Evolutionary conservation across 371 early-diverging fungal genomes (phyloP), one percentile per base, ranked within the genome.

Genomic region (Mucor saturninus): DNA sequence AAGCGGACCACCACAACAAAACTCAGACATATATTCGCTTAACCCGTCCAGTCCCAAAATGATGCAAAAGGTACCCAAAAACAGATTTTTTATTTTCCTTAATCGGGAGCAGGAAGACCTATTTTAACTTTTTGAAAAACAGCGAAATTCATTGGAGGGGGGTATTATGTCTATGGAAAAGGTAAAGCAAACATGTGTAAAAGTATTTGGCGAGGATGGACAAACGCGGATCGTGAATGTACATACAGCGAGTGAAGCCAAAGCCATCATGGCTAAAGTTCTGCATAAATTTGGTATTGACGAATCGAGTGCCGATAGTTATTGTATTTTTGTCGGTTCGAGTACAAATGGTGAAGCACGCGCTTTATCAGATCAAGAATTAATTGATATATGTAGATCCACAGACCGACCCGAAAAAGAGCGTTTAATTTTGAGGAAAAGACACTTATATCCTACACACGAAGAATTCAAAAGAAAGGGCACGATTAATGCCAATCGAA

Each of bases 351-450:
- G 87, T 7, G 86, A 83, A 75, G 87, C 86, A 2, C 84, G 86
- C 15, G 86, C 87, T 54, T 67, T 93, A 50, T 81, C 83, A 10
- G 92, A 92, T 68, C 81, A 83, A 8, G 92, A 93, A 62, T 67
- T 93, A 37, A 72, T 81, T 5, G 85, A 83, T 10, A 90, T 93
- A 48, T 94, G 92, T 69, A 77, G 79, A 26, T 87, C 87, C 32
- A 64, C 86, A 1, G 86, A 85, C 56, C 81, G 87, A 8, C 86
- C 88, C 1, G 89, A 89, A 61, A 87, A 87, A 43, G 92, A 94
- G 54, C 81, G 89, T n/a, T 71, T 93, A 38, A 89, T 91, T 50
- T 59, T 94, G 59, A 78, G 93, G 37, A 92, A 91, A 67, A 81
- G 86, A 35, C 92, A 93, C 67, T 76, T 78, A 56, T 89, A 83